Percentiles rank a stretch among this genome's conserved stretches.
Conservation (phyloP, 2,329 filamentous ascomycete species). For the Pleoardoris graminearum region DNA sequence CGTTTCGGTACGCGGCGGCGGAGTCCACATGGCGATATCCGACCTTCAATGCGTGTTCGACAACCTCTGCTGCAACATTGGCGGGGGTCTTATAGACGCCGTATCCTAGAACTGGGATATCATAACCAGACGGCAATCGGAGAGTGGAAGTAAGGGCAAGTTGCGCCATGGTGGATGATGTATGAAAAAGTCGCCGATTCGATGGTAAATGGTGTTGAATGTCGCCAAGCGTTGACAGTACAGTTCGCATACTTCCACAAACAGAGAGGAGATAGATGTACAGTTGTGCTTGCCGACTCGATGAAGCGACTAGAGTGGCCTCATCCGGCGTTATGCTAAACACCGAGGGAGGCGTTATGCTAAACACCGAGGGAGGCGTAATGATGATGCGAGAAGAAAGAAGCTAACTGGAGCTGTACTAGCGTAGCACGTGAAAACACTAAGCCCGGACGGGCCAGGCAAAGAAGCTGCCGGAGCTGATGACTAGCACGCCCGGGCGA, state of each 20-base stretch:
- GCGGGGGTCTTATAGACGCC: constrained; percentile 58
- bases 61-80: constrained; percentile 60
- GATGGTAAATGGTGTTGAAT: not conserved
- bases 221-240: constrained; percentile 18
- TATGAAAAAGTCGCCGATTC: constrained; percentile 21
- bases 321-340: not conserved
- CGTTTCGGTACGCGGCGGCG: constrained; percentile 68
- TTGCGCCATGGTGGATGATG: constrained; percentile 46
- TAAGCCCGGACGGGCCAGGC: too few relatives aligned
- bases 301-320: not conserved
- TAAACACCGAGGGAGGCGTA: not conserved
- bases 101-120: constrained; percentile 64
- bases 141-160: constrained; percentile 54
- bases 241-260: not conserved
- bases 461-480: too few relatives aligned
- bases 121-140: constrained; percentile 61
- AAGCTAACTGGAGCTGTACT: too few relatives aligned
- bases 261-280: not conserved
- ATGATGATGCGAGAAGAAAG: too few relatives aligned
- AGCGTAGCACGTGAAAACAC: too few relatives aligned
- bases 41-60: constrained; percentile 59
- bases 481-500: too few relatives aligned
- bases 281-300: not conserved
- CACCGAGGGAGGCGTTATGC: not conserved
- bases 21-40: constrained; percentile 70